Conservation (phyloP, 2,329 filamentous ascomycete genomes). For the Byssothecium circinans region DNA sequence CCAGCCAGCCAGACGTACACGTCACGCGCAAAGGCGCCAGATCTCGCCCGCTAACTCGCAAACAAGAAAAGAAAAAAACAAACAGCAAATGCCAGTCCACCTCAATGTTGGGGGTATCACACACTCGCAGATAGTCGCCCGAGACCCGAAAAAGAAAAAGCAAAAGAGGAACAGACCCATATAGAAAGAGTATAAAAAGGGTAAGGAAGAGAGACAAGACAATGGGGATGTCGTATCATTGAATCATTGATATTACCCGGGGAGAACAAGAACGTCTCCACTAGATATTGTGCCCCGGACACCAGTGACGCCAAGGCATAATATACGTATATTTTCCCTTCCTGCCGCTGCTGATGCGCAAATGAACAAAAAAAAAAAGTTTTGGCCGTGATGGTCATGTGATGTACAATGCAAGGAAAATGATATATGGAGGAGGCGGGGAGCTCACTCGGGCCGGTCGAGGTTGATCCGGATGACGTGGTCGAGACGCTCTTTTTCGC, state of each 20-base stretch:
- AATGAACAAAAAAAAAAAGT: neutral
- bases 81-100: neutral
- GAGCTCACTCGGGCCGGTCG: conserved; percentile 26
- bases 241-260: neutral
- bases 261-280: neutral
- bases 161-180: no score
- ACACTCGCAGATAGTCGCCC: neutral
- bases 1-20: no score
- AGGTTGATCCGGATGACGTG: conserved; percentile 31
- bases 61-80: no score
- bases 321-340: neutral
- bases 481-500: conserved; percentile 35
- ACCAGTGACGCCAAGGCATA: neutral
- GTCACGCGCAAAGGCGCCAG: no score
- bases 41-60: no score
- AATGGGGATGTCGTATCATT: neutral
- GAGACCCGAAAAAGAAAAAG: neutral
- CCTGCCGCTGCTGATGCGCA: no score
- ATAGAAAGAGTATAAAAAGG: no score
- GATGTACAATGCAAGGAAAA: neutral
- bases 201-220: neutral
- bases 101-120: neutral
- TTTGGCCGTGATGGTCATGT: neutral
- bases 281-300: neutral
- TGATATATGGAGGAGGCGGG: neutral